phyloP scores from a whole-genome alignment of 495 filamentous ascomycete species.

The Amorphotheca resinae region DNA sequence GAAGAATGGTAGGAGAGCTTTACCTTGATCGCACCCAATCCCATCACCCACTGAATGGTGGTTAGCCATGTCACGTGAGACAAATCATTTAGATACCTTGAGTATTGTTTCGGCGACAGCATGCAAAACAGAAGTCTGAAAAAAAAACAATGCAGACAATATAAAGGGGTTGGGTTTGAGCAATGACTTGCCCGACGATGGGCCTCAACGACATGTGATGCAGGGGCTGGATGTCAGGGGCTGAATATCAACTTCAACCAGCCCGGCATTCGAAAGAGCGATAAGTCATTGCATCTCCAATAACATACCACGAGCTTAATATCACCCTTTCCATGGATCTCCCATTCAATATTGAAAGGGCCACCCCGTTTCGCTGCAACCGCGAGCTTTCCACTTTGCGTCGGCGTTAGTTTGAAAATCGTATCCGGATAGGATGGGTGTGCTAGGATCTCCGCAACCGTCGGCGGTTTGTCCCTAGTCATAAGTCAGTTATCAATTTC shows the following conservation, averaged over 20 bases:
- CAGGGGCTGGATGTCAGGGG: background rate
- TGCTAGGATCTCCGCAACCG: conserved; percentile 13
- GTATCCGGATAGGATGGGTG: conserved; percentile 35
- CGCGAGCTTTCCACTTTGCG: conserved; percentile 39
- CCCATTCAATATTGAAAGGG: conserved; percentile 58
- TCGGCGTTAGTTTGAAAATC: conserved; percentile 51
- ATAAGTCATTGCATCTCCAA: too few relatives aligned
- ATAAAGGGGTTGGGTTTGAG: too few relatives aligned
- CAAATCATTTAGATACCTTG: background rate
- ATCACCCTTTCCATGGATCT: conserved; percentile 66
- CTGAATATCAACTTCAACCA: too few relatives aligned
- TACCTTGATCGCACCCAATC: conserved; percentile 46
- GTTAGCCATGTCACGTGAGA: conserved; percentile 16
- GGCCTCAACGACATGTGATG: too few relatives aligned
- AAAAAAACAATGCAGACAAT: too few relatives aligned
- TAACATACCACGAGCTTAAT: conserved; percentile 59
- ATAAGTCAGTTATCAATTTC: too few relatives aligned
- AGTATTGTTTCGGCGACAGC: too few relatives aligned
- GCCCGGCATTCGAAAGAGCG: too few relatives aligned
- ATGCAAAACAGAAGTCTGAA: too few relatives aligned
- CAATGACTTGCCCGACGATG: too few relatives aligned
- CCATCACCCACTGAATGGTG: conserved; percentile 45
- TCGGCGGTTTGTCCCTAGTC: conserved; percentile 4
- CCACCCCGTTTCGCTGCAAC: conserved; percentile 56
- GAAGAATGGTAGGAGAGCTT: conserved; percentile 12